Base-by-base conservation (phyloP, 225 moss, liverwort and hornwort genomes). In the Polytrichum formosum region DNA sequence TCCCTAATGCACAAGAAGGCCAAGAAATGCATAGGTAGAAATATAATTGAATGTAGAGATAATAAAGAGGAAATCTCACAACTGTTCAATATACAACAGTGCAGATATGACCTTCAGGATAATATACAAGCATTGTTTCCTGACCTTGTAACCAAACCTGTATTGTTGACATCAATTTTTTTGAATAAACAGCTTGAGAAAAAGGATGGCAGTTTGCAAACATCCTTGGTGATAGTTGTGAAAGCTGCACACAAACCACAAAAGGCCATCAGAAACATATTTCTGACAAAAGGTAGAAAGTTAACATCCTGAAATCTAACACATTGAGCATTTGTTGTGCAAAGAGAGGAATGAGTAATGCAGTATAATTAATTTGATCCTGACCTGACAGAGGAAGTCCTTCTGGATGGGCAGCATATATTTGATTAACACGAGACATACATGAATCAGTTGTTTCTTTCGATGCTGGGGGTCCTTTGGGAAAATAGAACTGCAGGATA, bases 121-220 rank as follows among this genome's bases (percentile, higher is more conserved):
- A 5, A 58, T 22, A 58, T 6, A 58, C 23, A 20, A 20, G 23
- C 58, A 28, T 72, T 54, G 74, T 53, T 58, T 56, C 22, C 77
- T 53, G 20, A 94, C 97, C 92, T 98, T 77, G 83, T 81, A 68
- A 98, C 81, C 61, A 91, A 67, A 65, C 97, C 92, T 54, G 85
- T 71, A 73, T 70, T 80, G 73, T 64, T 86, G 70, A 76, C 75
- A 82, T 98, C 94, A 75, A 98, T 83, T 78, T 77, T 94, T 83
- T 92, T 98, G 86, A 89, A 98, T 71, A 98, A 88, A 81, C 77
- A 89, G 69, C 81, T 88, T 68, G 94, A 94, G 85, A 98, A 98
- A 72, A 94, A 98, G 66, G 94, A 94, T 37, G 97, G 97, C 75
- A 98, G 77, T 77, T 92, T 98, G 87, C 97, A 98, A 59, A 98